Evolutionary conservation across 2,329 filamentous ascomycete species (phyloP), one percentile per base, ranked within the genome.

Genomic region (Blastomyces parvus): DNA sequence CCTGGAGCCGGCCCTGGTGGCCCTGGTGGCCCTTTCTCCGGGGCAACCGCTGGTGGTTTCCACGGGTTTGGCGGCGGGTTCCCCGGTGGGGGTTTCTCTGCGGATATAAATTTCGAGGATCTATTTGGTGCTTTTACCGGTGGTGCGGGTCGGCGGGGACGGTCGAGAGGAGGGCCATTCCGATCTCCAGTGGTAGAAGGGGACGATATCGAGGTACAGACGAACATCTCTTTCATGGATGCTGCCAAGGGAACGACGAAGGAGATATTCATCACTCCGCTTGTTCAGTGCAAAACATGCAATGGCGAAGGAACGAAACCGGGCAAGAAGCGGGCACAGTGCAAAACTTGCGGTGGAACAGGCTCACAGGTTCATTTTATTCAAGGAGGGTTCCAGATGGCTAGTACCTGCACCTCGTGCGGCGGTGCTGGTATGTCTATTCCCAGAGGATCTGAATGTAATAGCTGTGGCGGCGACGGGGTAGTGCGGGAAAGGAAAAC

Each of bases 381-480:
- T 84, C 87, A 90, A 69, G 91, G 91, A 62, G 92, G 91, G 30
- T 97, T 99, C 79, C 93, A 97, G 79, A 93, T 99, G 88, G 90
- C 90, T 4, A 90, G 90, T 66, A 95, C 91, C 1, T 99, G 94
- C 76, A 82, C 84, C 25, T 79, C 85, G 44, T 99, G 94, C 74
- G 87, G 86, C 60, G 94, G 94, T 2, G 86, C 84, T 55, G 94
- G 94, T 58, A 80, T 87, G 61, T 82, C 84, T 2, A 88, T 91
- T 42, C 91, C 94, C 2, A 85, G 84, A 69, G 91, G 91, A 55
- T 88, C 86, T 13, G 90, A 95, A 71, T 99, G 94, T 77, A 81
- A 82, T 64, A 83, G 85, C 0, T 99, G 94, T 74, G 79, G 82
- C 64, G 94, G 94, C 46, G 86, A 91, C 62, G 94, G 94, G 56